Percentiles rank a stretch among this genome's conserved stretches.
These are phyloP conservation scores for Serendipita sp. DNA, from an alignment of 1,284 basidiomycete species.

Conservation along the genomic window DNA sequence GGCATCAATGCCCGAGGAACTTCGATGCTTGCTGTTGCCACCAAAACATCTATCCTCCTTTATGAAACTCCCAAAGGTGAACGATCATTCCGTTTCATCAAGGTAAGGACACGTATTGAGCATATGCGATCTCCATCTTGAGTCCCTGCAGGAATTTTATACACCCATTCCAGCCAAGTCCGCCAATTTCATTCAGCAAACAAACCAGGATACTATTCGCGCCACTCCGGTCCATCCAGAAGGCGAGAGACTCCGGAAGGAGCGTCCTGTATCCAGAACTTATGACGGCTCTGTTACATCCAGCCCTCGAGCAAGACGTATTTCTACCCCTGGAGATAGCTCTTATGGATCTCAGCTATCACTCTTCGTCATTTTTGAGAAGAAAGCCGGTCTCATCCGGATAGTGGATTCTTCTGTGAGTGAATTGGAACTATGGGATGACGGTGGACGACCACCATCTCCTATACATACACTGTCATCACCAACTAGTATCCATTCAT, in stretches of 20 bases:
- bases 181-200: conserved; percentile 55
- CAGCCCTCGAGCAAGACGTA: conserved; percentile 12
- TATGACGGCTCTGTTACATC: not conserved
- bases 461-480: conserved; percentile 10
- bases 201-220: conserved; percentile 12
- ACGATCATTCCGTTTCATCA: conserved; percentile 64
- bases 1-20: conserved; percentile 35
- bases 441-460: conserved; percentile 14
- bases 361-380: conserved; percentile 67
- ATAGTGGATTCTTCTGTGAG: conserved; percentile 62
- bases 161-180: conserved; percentile 49
- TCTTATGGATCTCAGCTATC: conserved; percentile 53
- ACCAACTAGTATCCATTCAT: conserved; percentile 11
- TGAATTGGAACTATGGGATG: conserved; percentile 54
- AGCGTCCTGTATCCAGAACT: not conserved
- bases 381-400: conserved; percentile 66
- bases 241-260: conserved; percentile 3
- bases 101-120: conserved; percentile 31
- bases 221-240: not conserved
- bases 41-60: conserved; percentile 52
- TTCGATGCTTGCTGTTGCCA: conserved; percentile 57
- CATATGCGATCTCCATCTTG: conserved; percentile 1
- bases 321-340: conserved; percentile 16
- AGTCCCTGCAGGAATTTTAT: conserved; percentile 53
- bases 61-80: conserved; percentile 70